Conservation (phyloP, 2,329 filamentous ascomycete genomes). For the Peltaster fructicola region DNA sequence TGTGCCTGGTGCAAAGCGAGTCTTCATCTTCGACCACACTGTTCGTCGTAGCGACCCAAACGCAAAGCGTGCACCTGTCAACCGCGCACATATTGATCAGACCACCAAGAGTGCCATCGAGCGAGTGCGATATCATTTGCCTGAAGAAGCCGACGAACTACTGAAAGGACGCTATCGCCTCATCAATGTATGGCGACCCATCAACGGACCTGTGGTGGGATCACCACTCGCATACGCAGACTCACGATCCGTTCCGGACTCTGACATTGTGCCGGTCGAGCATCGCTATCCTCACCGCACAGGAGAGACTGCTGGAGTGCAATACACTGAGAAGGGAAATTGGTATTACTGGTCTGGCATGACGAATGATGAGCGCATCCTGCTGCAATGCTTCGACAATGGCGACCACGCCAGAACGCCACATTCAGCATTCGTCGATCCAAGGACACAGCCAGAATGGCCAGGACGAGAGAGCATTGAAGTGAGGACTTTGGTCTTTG, state of each 20-base stretch:
- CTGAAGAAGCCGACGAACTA: constrained; percentile 26
- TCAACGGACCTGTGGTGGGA: constrained; percentile 39
- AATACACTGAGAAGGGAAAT: constrained; percentile 40
- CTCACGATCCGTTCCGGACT: constrained; percentile 34
- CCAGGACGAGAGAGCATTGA: constrained; percentile 68
- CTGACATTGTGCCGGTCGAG: constrained; percentile 53
- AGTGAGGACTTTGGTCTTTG: constrained; percentile 70
- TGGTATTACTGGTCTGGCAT: constrained; percentile 75
- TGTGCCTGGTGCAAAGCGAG: constrained; percentile 44
- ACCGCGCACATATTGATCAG: constrained; percentile 42
- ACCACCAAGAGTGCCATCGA: constrained; percentile 28
- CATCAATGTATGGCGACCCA: constrained; percentile 47
- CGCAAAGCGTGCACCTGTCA: constrained; percentile 27
- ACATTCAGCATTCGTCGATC: constrained; percentile 65
- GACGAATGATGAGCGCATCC: constrained; percentile 38
- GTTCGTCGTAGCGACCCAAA: constrained; percentile 30
- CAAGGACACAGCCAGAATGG: constrained; percentile 49
- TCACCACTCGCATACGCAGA: constrained; percentile 42
- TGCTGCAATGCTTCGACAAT: constrained; percentile 32
- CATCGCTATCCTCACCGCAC: constrained; percentile 53
- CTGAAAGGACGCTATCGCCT: constrained; percentile 33
- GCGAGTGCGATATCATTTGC: constrained; percentile 30
- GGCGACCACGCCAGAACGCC: constrained; percentile 29
- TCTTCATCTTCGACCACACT: constrained; percentile 47
- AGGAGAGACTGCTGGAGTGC: constrained; percentile 58